Conservation (phyloP, 305 asterid species). For the Plantago lanceolata region DNA sequence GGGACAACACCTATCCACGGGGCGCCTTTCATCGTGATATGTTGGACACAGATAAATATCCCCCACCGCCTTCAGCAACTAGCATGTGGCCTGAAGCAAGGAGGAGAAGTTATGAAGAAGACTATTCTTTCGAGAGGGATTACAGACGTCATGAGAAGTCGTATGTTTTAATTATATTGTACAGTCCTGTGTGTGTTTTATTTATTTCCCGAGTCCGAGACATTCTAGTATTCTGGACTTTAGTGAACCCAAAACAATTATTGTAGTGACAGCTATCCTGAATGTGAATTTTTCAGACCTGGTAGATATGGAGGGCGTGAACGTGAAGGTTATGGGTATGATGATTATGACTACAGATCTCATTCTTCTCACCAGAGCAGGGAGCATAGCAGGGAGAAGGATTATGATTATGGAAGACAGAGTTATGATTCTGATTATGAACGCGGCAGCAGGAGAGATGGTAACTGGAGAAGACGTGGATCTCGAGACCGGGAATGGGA, state of each 20-base stretch:
- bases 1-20: constrained; percentile 72
- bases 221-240: constrained; percentile 22
- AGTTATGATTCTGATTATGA: constrained; percentile 95
- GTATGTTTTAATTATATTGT: constrained; percentile 54
- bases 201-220: constrained; percentile 34
- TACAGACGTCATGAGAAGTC: constrained; percentile 74
- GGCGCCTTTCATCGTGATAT: constrained; percentile 69
- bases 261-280: constrained; percentile 37
- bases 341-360: constrained; percentile 76
- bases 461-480: constrained; percentile 73
- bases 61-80: constrained; percentile 62
- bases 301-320: constrained; percentile 77
- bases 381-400: constrained; percentile 81
- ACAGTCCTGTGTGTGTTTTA: constrained; percentile 31
- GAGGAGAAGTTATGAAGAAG: constrained; percentile 80
- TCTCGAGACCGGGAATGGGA: constrained; percentile 86
- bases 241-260: constrained; percentile 26
- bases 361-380: constrained; percentile 57
- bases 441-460: constrained; percentile 67
- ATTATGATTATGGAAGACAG: constrained; percentile 66
- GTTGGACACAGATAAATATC: constrained; percentile 74
- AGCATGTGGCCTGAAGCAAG: constrained; percentile 80
- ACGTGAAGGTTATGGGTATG: constrained; percentile 73
- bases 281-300: constrained; percentile 60
- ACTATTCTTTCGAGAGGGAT: constrained; percentile 71